phyloP scores from a whole-genome alignment of 108 stramenopile species.

The Craspedostauros australis region DNA sequence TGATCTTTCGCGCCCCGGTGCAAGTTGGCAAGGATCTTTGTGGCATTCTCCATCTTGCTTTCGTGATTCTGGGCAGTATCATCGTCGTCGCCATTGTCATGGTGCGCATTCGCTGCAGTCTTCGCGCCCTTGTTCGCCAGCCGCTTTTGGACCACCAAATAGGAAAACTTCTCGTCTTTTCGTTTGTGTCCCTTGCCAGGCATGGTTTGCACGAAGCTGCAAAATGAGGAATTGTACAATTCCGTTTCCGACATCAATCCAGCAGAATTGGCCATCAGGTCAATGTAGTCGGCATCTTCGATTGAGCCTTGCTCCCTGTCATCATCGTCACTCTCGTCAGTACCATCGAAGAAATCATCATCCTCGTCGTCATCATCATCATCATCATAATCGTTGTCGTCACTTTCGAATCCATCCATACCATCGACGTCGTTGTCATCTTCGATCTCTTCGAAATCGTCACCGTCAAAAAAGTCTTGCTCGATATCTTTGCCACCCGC shows the following conservation, averaged over 20 bases:
- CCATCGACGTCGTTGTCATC: too few species aligned
- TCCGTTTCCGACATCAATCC: conserved; percentile 29
- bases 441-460: conserved; percentile 20
- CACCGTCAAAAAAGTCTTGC: conserved; percentile 9
- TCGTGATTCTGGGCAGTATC: neutral
- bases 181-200: conserved; percentile 50
- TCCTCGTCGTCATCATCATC: conserved; percentile 29
- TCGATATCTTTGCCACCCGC: conserved; percentile 31
- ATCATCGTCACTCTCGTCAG: too few species aligned
- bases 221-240: conserved; percentile 61
- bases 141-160: conserved; percentile 75
- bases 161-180: conserved; percentile 78
- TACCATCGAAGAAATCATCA: conserved; percentile 13
- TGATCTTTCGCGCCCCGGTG: conserved; percentile 25
- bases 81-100: conserved; percentile 1
- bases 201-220: conserved; percentile 82
- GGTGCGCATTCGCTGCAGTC: neutral
- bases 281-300: conserved; percentile 20
- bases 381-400: too few species aligned
- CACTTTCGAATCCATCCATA: conserved; percentile 19
- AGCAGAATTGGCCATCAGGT: conserved; percentile 4
- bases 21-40: conserved; percentile 44
- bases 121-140: conserved; percentile 10
- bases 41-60: conserved; percentile 27
- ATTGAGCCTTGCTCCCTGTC: too few species aligned